Base-by-base conservation (phyloP, 495 filamentous ascomycete species). In the Xylaria acuta region DNA sequence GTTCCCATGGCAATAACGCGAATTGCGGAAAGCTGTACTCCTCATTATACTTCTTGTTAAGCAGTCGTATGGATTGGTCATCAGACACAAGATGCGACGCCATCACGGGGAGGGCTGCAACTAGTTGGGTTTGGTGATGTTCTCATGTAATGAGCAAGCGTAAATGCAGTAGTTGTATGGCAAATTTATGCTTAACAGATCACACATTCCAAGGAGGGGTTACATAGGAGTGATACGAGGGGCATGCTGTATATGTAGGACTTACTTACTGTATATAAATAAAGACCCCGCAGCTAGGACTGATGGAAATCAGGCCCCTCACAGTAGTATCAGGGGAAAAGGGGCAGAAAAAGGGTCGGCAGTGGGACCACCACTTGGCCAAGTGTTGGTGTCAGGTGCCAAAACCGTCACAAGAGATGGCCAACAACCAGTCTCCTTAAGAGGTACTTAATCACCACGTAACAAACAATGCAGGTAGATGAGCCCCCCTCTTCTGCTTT, bases 21-120 rank as follows among this genome's bases (percentile, higher is more conserved):
- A 65, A 65, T 47, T 47, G 63, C 27, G 63, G 40, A 25, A 65
- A 65, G 32, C 32, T 40, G 11, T 32, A 40, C 20, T 62, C 34
- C 20, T 62, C 34, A 9, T 38, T 30, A 22, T 62, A 62, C 27
- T 41, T 22, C 34, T 62, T n/a, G 34, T 62, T 62, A 3, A 62
- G 58, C 34, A 62, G 3, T 8, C 14, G 14, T 14, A 7, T 6
- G 16, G 54, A 36, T 5, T 34, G 9, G 14, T 30, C 58, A 3
- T 38, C 32, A 20, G 56, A 38, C 30, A 59, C 12, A 3, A 38
- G 7, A 38, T n/a, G 12, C 16, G 34, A 41, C 7, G 58, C 18
- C 58, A 62, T 62, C 34, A 6, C n/a, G 8, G 5, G 7, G 58
- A 40, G 30, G 58, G 20, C 4, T n/a, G 32, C 30, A 32, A 36